A percentile compares a stretch with the other conserved stretches of the same genome.
These are phyloP conservation scores for Malassezia arunalokei DNA, from an alignment of 1,284 basidiomycete species.

Conservation along the genomic window DNA sequence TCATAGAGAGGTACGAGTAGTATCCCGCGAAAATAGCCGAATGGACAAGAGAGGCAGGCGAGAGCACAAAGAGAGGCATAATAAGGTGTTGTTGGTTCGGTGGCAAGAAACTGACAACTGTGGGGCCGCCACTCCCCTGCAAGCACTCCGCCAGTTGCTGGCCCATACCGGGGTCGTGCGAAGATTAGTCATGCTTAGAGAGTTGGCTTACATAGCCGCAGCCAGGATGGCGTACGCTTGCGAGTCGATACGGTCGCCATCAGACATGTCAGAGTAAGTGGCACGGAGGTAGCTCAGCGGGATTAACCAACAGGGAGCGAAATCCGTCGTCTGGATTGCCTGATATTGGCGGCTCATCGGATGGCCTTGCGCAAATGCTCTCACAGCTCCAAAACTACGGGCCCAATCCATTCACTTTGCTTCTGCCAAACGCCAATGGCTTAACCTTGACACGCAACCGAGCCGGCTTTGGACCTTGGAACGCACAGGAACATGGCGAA, in stretches of 20 bases:
- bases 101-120: too few species aligned
- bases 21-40: slow-evolving; percentile 41
- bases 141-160: too few species aligned
- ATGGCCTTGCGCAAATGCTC: slow-evolving; percentile 7
- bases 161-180: too few species aligned
- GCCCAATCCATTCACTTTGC: slow-evolving; percentile 1
- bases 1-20: slow-evolving; percentile 37
- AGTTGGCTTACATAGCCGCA: too few species aligned
- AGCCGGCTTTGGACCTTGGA: too few species aligned
- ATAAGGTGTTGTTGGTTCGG: background rate
- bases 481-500: background rate
- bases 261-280: slow-evolving; percentile 12
- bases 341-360: slow-evolving; percentile 1
- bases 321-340: background rate
- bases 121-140: too few species aligned
- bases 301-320: slow-evolving; percentile 9
- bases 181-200: too few species aligned
- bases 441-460: background rate
- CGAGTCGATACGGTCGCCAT: too few species aligned
- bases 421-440: background rate
- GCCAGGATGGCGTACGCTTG: too few species aligned
- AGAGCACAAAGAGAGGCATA: slow-evolving; percentile 46
- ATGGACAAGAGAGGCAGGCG: slow-evolving; percentile 40
- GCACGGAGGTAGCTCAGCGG: background rate
- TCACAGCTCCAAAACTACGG: background rate